Evolutionary conservation across 2,329 filamentous ascomycete species (phyloP), one percentile per base, ranked within the genome.

Genomic region (Aspergillus neoniger): DNA sequence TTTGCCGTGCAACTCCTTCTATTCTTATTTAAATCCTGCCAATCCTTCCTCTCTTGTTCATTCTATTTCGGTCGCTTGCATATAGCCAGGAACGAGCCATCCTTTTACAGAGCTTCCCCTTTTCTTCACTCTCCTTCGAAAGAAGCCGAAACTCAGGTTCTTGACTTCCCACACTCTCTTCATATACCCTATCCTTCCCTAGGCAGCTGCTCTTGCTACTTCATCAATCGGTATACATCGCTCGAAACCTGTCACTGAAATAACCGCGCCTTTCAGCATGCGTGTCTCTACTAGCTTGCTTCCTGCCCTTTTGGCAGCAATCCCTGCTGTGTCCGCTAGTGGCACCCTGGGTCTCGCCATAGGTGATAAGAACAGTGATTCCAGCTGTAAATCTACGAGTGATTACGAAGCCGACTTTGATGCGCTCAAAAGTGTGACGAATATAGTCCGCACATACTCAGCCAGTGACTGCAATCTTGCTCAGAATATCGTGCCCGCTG

Each of bases 321-420:
- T 80, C 50, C 81, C 83, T 23, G 75, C 80, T 50, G 72, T 82
- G 44, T 81, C 83, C 44, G 77, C 81, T 32, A 82, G 77, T 38
- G 87, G 87, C 54, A 81, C 74, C 30, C 78, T 90, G 62, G 88
- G 88, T 55, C 89, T 89, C 70, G 82, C 88, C 14, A 79, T 91
- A 12, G 88, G 88, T 62, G 85, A 86, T 68, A 87, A 89, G 73
- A 84, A 84, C 65, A 58, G 81, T 23, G 84, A 86, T 68, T 84
- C 82, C 44, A 75, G 72, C 43, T 91, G 88, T 83, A 91, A 91
- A 77, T 76, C 76, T 39, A 77, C 81, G 47, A 71, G 75, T 49
- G 88, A 91, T 75, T 91, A 88, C 75, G 82, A 85, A 67, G 79
- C 77, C 53, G 88, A 91, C 73, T 89, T 91, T 73, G 82, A 86